Percentiles rank a stretch among this genome's conserved stretches.
phyloP scores from a whole-genome alignment of 306 rosid genomes.

The Quercus mongolica region DNA sequence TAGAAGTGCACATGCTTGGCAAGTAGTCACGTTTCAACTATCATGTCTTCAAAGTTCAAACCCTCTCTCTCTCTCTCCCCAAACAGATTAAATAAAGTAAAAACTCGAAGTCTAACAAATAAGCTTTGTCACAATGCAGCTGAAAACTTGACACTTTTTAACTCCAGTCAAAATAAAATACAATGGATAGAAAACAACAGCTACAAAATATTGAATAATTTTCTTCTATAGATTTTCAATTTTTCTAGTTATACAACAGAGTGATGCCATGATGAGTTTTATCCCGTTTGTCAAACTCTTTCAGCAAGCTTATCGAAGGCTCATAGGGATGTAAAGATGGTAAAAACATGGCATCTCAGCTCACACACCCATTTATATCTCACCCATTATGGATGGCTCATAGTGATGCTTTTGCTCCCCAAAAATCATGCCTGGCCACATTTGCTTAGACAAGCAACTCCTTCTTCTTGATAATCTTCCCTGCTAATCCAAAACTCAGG shows the following conservation, averaged over 20 bases:
- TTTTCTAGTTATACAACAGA: neutral
- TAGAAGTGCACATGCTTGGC: too few relatives aligned
- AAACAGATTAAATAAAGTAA: too few relatives aligned
- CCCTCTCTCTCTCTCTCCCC: too few relatives aligned
- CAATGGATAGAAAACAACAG: neutral
- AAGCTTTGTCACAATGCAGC: neutral
- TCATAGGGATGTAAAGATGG: constrained; percentile 12
- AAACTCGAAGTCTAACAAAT: neutral
- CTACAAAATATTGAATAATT: constrained; percentile 11
- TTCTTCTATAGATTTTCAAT: constrained; percentile 12
- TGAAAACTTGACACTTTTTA: neutral
- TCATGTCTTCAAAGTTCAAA: too few relatives aligned
- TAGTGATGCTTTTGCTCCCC: constrained; percentile 20
- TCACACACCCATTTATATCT: constrained; percentile 29
- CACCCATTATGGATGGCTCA: neutral
- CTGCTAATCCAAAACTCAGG: constrained; percentile 97
- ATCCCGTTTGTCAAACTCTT: constrained; percentile 14
- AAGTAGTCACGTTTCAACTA: too few relatives aligned
- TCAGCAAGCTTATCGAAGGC: constrained; percentile 9
- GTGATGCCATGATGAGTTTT: neutral
- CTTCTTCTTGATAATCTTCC: constrained; percentile 98
- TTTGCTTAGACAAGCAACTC: constrained; percentile 77
- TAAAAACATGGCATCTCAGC: constrained; percentile 13
- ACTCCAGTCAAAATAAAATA: neutral
- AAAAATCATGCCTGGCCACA: constrained; percentile 82